Evolutionary conservation across 2,329 filamentous ascomycete genomes (phyloP), one percentile per base, ranked within the genome.

Genomic region (Neoarthrinium moseri): DNA sequence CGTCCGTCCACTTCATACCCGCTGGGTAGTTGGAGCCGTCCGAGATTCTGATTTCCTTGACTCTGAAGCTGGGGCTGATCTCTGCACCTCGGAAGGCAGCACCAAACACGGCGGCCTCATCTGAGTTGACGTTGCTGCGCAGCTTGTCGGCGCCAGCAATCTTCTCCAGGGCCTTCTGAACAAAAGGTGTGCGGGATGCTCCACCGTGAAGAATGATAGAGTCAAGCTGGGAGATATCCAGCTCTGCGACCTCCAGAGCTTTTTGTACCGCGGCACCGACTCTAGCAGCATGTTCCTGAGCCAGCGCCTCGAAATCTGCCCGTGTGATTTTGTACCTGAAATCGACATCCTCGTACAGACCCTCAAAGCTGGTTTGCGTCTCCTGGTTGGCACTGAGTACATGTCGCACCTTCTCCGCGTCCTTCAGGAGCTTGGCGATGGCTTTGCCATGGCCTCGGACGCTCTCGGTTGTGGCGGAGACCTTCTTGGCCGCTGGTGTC

Each of bases 21-120:
- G 87, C 79, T 2, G 84, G 74, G 63, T 94, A 96, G 34, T 77
- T 77, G 33, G 88, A 80, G 18, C 80, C 82, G 58, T 99, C 94
- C n/a, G 75, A 78, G 42, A 88, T 82, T 48, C 88, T 80, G 54
- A 99, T 99, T 62, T 97, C 94, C 77, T 97, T 99, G 63, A 99
- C 94, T 51, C 91, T 86, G 83, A 99, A 99, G 64, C 88, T 92
- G 32, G 92, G 91, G 69, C 90, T 96, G 48, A 99, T 78, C 56
- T 89, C 84, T 43, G 94, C 94, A 41, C 89, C 94, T 62, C 91
- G 89, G 77, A 99, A 97, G 22, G 87, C 91, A 45, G 94, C 92
- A 57, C 94, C 94, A 66, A 97, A 95, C 8, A 95, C 94, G 41
- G 94, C 94, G 20, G 94, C 87, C 70, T 99, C 94, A 60, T 99